Conservation (phyloP, 805 yeast species). For the Candida rishiriensis region DNA sequence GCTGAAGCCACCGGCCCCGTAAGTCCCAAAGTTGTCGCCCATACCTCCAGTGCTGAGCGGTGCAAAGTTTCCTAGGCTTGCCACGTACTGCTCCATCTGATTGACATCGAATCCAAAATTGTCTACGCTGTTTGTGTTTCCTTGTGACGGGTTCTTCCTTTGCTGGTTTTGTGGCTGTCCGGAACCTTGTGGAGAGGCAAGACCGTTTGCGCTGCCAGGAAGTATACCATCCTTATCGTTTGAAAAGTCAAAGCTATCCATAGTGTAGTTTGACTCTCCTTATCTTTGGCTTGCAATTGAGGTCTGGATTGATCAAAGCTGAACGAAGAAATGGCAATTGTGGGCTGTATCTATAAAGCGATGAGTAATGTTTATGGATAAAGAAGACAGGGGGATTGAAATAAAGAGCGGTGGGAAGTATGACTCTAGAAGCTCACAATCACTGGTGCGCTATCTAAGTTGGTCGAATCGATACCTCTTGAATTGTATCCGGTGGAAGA, state of each 20-base stretch:
- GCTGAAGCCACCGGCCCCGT: not conserved
- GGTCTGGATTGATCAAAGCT: no score
- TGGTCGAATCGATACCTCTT: no score
- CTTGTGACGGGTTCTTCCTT: not conserved
- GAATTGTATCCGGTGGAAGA: no score
- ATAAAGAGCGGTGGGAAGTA: no score
- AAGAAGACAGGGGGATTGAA: no score
- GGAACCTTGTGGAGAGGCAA: not conserved
- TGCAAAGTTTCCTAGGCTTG: conserved; percentile 7
- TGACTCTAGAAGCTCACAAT: no score
- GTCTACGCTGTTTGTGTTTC: not conserved
- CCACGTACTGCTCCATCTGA: conserved; percentile 15
- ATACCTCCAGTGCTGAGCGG: not conserved
- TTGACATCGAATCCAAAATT: conserved; percentile 3
- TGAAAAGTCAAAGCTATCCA: conserved; percentile 16
- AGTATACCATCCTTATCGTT: conserved; percentile 7
- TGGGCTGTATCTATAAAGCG: no score
- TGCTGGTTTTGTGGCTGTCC: not conserved
- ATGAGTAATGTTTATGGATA: no score
- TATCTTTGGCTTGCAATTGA: no score
- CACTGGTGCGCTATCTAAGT: no score
- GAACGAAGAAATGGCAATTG: no score
- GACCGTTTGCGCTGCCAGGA: conserved; percentile 1
- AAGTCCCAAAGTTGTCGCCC: not conserved
- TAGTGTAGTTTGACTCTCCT: not conserved